Evolutionary conservation across 2,329 filamentous ascomycete species (phyloP), one percentile per base, ranked within the genome.

Genomic region (Neospermospora avenae): DNA sequence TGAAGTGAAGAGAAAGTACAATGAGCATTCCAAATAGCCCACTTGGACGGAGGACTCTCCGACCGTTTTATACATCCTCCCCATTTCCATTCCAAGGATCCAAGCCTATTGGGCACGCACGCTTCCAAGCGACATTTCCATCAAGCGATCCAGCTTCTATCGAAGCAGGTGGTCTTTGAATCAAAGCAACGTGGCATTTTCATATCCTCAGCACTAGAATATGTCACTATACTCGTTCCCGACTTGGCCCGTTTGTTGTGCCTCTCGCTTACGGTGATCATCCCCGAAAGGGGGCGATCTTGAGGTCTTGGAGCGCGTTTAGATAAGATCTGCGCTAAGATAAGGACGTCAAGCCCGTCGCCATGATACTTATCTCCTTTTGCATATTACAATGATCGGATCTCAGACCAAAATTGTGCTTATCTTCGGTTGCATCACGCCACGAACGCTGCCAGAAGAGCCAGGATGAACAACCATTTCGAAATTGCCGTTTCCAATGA

Each of bases 281-380:
- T 57, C 34, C 20, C 10, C 22, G 13, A 57, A 34, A 49, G 45
- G 34, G 55, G 28, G 6, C 6, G 11, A 31, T 31, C 11, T 31
- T 31, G 5, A 10, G 11, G 37, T 22, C 8, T 22, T 28, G 35
- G 37, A 53, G 5, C 46, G 56, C 56, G 56, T 35, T 53, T 58
- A 45, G 46, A 58, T 58, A 58, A 53, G 24, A 22, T 7, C 2
- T 56, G 54, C 56, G 56, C 46, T 53, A 52, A 58, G 46, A 58
- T 58, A 58, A 52, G 35, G 14, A 42, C 20, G 53, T 10, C 24
- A 34, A 28, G 7, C n/a, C 45, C 18, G 11, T 16, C 16, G 14
- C 28, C 16, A 25, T 18, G 25, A 44, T 48, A 24, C 28, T 25
- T 4, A 14, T 35, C 14, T 39, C 8, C 6, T 42, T 10, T 11